These are phyloP conservation scores for Solanum hybrid DNA, from an alignment of 305 asterid species.

Conservation along the genomic window DNA sequence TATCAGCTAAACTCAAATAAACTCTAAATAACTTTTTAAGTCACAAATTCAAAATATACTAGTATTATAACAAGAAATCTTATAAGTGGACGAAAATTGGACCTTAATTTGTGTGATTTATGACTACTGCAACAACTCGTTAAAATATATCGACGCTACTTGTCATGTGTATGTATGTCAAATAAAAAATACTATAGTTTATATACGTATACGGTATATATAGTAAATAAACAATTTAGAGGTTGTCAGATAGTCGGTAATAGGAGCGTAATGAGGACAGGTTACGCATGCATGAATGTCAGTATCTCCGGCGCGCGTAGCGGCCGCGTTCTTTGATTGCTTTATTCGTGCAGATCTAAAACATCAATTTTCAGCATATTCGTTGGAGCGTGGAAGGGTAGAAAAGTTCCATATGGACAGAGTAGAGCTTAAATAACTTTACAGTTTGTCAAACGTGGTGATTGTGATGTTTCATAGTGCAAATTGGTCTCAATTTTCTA, in stretches of 20 bases:
- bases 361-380: neutral
- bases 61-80: too few relatives aligned
- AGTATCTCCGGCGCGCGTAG: neutral
- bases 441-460: neutral
- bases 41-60: too few relatives aligned
- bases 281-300: neutral
- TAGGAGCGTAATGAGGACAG: neutral
- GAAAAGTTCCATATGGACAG: neutral
- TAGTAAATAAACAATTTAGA: neutral
- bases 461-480: neutral
- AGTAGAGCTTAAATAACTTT: neutral
- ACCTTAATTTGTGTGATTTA: too few relatives aligned
- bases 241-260: neutral
- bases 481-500: neutral
- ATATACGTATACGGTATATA: too few relatives aligned
- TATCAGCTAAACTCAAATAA: too few relatives aligned
- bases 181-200: too few relatives aligned
- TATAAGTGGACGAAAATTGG: too few relatives aligned
- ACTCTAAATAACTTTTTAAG: too few relatives aligned
- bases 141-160: too few relatives aligned
- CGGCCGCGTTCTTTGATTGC: neutral
- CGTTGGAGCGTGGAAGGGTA: neutral
- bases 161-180: too few relatives aligned
- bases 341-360: neutral
- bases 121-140: too few relatives aligned